Conservation (phyloP, 2,329 filamentous ascomycete species). For the Venturia pyrina region DNA sequence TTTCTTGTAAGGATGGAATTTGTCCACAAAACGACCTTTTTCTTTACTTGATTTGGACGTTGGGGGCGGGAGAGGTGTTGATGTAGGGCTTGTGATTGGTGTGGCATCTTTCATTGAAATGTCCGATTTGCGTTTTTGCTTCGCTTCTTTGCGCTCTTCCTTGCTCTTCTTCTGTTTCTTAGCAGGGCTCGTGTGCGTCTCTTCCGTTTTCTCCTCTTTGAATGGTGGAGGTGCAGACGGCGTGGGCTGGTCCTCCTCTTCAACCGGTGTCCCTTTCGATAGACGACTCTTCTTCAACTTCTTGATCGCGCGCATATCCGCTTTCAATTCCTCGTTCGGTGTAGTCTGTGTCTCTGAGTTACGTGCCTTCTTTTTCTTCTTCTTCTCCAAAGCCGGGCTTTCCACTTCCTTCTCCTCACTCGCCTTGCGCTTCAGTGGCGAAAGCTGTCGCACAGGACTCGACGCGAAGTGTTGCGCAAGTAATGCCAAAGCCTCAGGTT, state of each 20-base stretch:
- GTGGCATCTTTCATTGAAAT: conserved; percentile 1
- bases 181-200: background rate
- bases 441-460: background rate
- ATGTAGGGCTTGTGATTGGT: background rate
- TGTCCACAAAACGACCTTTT: background rate
- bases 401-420: background rate
- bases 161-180: background rate
- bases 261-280: background rate
- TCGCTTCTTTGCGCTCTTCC: background rate
- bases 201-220: background rate
- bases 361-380: background rate
- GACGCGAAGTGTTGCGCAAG: background rate
- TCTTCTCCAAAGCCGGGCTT: background rate
- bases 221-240: background rate
- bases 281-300: background rate
- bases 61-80: background rate
- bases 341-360: background rate
- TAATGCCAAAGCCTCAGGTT: background rate
- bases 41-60: background rate
- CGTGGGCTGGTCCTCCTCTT: background rate
- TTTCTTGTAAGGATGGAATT: background rate
- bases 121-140: background rate
- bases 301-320: background rate
- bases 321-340: background rate
- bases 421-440: background rate